These are phyloP conservation scores for Brasenia schreberi DNA, from an alignment of 164 flowering plant genomes.

Conservation along the genomic window DNA sequence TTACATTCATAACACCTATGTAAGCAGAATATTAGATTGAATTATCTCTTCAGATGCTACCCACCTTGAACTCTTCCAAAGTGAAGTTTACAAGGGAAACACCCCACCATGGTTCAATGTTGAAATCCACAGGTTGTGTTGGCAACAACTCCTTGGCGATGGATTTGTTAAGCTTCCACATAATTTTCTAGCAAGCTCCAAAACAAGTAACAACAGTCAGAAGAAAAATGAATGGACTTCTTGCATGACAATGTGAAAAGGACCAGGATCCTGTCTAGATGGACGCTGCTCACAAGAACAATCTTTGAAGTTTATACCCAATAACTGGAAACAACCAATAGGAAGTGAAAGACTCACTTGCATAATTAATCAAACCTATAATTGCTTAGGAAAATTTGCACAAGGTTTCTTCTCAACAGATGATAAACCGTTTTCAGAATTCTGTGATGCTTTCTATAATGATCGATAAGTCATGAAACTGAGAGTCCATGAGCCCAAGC, in stretches of 20 bases:
- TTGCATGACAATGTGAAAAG: not conserved
- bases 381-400: not conserved
- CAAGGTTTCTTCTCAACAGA: not conserved
- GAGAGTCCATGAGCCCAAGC: no score
- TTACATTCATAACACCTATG: no score
- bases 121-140: constrained; percentile 78
- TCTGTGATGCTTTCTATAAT: no score
- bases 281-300: no score
- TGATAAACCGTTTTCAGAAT: no score
- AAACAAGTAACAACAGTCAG: constrained; percentile 1
- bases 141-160: constrained; percentile 95
- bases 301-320: no score
- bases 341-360: not conserved
- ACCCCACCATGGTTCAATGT: constrained; percentile 99
- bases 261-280: no score
- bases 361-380: not conserved
- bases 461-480: no score
- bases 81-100: constrained; percentile 95
- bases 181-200: constrained; percentile 81
- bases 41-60: not conserved
- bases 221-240: no score
- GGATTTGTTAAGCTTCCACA: constrained; percentile 99
- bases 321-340: not conserved
- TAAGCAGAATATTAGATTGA: no score
- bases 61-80: constrained; percentile 94